Percentiles rank a stretch among this genome's conserved stretches.
These are phyloP conservation scores for Mucor plumbeus DNA, from an alignment of 371 early-diverging fungal genomes.

Conservation along the genomic window DNA sequence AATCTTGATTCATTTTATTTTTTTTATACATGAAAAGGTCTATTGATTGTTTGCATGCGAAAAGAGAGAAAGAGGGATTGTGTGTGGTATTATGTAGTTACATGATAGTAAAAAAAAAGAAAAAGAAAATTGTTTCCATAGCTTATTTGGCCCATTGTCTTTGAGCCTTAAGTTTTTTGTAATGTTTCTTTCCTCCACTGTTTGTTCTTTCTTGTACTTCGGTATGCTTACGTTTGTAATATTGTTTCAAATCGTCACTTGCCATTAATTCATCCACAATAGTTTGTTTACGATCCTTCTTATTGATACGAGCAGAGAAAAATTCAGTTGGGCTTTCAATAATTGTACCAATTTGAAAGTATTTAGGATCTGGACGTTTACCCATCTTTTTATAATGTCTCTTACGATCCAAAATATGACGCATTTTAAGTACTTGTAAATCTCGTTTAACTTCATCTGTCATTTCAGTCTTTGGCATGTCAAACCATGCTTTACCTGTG, in stretches of 20 bases:
- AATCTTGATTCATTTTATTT: constrained; percentile 3
- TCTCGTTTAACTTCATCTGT: constrained; percentile 91
- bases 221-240: constrained; percentile 84
- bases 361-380: constrained; percentile 76
- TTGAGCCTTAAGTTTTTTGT: constrained; percentile 55
- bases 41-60: background rate
- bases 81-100: constrained; percentile 3
- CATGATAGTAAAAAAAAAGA: background rate
- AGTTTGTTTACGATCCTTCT: constrained; percentile 83
- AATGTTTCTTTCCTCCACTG: constrained; percentile 67
- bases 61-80: background rate
- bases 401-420: constrained; percentile 92
- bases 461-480: constrained; percentile 85
- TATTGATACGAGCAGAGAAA: constrained; percentile 81
- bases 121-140: background rate
- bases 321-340: constrained; percentile 91
- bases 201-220: constrained; percentile 74
- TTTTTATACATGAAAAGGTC: background rate
- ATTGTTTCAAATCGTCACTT: constrained; percentile 71
- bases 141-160: constrained; percentile 27
- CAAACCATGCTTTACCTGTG: constrained; percentile 88
- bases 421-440: constrained; percentile 82
- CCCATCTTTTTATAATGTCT: constrained; percentile 88
- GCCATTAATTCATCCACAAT: constrained; percentile 90
- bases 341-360: constrained; percentile 93